Percentiles rank a stretch among this genome's conserved stretches.
These are phyloP conservation scores for Sordariomycetes sp. DNA, from an alignment of 2,329 filamentous ascomycete genomes.

Conservation along the genomic window DNA sequence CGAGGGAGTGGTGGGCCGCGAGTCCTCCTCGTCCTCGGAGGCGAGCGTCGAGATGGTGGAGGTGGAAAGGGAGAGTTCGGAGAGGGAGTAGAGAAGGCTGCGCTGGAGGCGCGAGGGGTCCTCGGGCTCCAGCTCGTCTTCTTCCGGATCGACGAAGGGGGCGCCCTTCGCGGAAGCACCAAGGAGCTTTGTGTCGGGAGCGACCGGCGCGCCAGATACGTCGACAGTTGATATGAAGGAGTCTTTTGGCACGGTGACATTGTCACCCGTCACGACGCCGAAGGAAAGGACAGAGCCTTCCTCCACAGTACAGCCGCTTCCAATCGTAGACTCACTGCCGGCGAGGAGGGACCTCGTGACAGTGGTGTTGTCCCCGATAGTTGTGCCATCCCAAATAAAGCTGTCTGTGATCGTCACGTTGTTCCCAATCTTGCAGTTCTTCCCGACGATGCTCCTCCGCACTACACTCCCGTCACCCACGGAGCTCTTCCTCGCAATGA, in stretches of 20 bases:
- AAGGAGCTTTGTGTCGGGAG: slow-evolving; percentile 32
- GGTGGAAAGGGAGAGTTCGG: slow-evolving; percentile 38
- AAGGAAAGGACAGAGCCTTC: slow-evolving; percentile 72
- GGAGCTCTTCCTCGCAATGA: slow-evolving; percentile 66
- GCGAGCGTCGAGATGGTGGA: slow-evolving; percentile 50
- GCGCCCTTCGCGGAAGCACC: slow-evolving; percentile 40
- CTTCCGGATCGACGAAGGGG: slow-evolving; percentile 31
- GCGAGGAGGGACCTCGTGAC: slow-evolving; percentile 69
- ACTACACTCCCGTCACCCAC: slow-evolving; percentile 65
- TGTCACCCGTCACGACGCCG: slow-evolving; percentile 60
- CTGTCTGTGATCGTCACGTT: slow-evolving; percentile 71
- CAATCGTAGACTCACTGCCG: slow-evolving; percentile 53
- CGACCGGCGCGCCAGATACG: slow-evolving; percentile 22
- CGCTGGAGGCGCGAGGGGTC: slow-evolving; percentile 42
- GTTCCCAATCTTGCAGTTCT: slow-evolving; percentile 75
- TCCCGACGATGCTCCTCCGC: slow-evolving; percentile 69
- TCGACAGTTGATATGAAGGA: slow-evolving; percentile 23
- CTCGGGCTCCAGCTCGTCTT: slow-evolving; percentile 37
- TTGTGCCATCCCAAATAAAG: slow-evolving; percentile 79
- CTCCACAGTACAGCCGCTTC: slow-evolving; percentile 57
- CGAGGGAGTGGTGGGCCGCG: slow-evolving; percentile 14
- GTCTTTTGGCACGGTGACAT: slow-evolving; percentile 30
- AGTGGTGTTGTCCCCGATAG: slow-evolving; percentile 63
- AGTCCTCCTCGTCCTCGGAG: slow-evolving; percentile 54
- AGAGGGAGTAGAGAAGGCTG: slow-evolving; percentile 43